Conservation (phyloP, 306 rosid genomes). For the Cyamopsis tetragonoloba region DNA sequence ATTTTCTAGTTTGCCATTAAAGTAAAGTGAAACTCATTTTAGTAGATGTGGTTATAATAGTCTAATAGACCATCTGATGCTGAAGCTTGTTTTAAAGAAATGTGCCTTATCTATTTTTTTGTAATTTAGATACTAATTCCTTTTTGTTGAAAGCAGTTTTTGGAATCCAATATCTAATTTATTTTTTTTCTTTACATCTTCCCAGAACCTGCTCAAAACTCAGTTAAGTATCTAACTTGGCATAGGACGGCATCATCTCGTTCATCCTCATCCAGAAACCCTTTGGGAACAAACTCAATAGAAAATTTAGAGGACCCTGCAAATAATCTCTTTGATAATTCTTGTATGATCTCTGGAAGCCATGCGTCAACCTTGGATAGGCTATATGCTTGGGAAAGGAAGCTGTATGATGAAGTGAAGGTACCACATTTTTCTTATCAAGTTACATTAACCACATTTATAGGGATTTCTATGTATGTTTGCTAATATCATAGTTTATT, state of each 20-base stretch:
- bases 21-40: conserved; percentile 4
- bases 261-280: conserved; percentile 87
- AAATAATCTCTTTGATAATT: conserved; percentile 57
- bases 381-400: conserved; percentile 94
- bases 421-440: conserved; percentile 38
- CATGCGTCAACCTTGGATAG: conserved; percentile 98
- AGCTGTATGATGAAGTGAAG: conserved; percentile 98
- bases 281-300: conserved; percentile 56
- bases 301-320: conserved; percentile 57
- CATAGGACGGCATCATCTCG: conserved; percentile 80
- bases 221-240: conserved; percentile 78
- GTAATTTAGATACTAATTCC: conserved; percentile 2
- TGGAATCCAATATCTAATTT: conserved; percentile 23
- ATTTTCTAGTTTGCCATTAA: background rate
- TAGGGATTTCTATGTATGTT: background rate
- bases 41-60: background rate
- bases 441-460: background rate
- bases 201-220: conserved; percentile 69
- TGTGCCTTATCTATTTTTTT: background rate
- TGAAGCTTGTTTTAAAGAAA: background rate
- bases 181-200: background rate
- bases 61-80: background rate
- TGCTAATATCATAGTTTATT: background rate
- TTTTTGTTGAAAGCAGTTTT: background rate
- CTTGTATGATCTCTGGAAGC: conserved; percentile 86